A percentile compares a stretch with the other conserved stretches of the same genome.
phyloP scores from a whole-genome alignment of 1,284 basidiomycete genomes.

The Meripilus lineatus region DNA sequence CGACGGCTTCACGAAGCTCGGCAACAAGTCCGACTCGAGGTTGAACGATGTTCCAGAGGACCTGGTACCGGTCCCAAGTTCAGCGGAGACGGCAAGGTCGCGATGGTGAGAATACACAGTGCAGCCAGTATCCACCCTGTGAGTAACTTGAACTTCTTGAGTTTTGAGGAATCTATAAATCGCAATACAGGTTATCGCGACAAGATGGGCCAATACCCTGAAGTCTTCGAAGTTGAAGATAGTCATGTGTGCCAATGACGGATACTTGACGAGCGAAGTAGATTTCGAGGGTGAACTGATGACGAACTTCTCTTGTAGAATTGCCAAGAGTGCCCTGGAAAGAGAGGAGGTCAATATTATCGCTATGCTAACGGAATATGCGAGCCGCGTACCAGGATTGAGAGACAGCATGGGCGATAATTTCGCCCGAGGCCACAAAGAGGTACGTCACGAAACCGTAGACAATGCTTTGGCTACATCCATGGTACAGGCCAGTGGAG shows the following conservation, averaged over 20 bases:
- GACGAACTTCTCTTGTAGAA: constrained; percentile 28
- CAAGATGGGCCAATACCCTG: constrained; percentile 28
- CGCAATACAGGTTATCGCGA: constrained; percentile 23
- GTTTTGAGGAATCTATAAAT: neutral
- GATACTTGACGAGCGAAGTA: constrained; percentile 25
- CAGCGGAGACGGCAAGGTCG: constrained; percentile 28
- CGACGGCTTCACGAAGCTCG: constrained; percentile 21
- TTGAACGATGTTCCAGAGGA: constrained; percentile 23
- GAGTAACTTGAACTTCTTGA: neutral
- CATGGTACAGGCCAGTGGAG: constrained; percentile 24
- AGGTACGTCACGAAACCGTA: constrained; percentile 15
- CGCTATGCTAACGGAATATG: constrained; percentile 24
- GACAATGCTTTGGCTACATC: too few relatives aligned
- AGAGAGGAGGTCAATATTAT: constrained; percentile 23
- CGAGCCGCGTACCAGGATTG: constrained; percentile 21
- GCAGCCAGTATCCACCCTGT: constrained; percentile 29
- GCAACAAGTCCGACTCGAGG: constrained; percentile 21
- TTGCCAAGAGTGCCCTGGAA: constrained; percentile 16
- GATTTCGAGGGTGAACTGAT: constrained; percentile 26
- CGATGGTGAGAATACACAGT: constrained; percentile 26
- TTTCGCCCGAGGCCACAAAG: constrained; percentile 29
- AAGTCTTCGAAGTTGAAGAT: constrained; percentile 26
- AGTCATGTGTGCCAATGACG: constrained; percentile 29
- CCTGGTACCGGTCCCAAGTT: constrained; percentile 23
- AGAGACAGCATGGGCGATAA: constrained; percentile 25